These are phyloP conservation scores for Sonneratia alba DNA, from an alignment of 345 rosid genomes.

Conservation along the genomic window DNA sequence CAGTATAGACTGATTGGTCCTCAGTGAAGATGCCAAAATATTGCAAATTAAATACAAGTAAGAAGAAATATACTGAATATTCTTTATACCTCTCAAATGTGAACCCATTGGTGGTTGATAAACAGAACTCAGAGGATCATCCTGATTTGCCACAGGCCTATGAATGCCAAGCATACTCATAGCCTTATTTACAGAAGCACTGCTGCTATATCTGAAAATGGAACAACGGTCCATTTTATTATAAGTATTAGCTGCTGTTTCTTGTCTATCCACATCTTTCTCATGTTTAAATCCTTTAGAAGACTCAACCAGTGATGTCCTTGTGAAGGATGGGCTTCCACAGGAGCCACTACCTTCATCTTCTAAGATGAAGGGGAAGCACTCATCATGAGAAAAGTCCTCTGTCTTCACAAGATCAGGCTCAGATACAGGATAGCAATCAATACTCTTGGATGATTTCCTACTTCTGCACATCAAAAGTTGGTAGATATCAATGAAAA, in stretches of 20 bases:
- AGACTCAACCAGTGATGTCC: slow-evolving; percentile 33
- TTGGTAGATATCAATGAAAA: background rate
- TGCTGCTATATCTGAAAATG: slow-evolving; percentile 28
- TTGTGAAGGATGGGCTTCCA: slow-evolving; percentile 59
- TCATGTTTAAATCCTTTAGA: slow-evolving; percentile 43
- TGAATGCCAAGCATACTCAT: slow-evolving; percentile 28
- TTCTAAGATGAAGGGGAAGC: slow-evolving; percentile 75
- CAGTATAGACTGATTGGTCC: background rate
- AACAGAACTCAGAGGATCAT: slow-evolving; percentile 29
- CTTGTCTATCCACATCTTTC: slow-evolving; percentile 37
- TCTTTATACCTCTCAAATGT: slow-evolving; percentile 47
- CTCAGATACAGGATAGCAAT: slow-evolving; percentile 41
- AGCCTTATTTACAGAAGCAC: slow-evolving; percentile 23
- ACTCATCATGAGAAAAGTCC: slow-evolving; percentile 70
- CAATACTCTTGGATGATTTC: slow-evolving; percentile 30
- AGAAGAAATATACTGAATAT: background rate
- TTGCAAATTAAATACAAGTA: background rate
- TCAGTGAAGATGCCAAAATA: background rate
- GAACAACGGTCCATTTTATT: slow-evolving; percentile 30
- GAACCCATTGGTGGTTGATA: slow-evolving; percentile 33
- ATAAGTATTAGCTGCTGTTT: slow-evolving; percentile 28
- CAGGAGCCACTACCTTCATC: slow-evolving; percentile 72
- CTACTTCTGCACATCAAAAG: slow-evolving; percentile 32
- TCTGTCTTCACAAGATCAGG: slow-evolving; percentile 36
- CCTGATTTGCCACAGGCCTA: slow-evolving; percentile 34